Evolutionary conservation across 306 rosid species (phyloP).

Genomic region (Prinsepia uniflora): DNA sequence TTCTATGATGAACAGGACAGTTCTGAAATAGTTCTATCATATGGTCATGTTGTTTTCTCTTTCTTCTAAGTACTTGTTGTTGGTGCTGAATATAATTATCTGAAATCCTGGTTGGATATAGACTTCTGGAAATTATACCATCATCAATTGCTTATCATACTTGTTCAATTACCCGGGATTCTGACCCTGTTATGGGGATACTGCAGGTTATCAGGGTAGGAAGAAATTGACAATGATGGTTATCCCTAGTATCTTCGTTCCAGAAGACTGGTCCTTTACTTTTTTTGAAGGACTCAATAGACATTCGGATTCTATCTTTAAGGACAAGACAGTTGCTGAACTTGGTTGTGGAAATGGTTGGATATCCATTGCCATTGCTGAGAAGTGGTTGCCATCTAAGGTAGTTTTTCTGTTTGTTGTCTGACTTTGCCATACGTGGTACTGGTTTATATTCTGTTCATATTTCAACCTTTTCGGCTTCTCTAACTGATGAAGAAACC

Average conservation of each 20-base stretch:
- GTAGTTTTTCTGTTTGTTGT: constrained; percentile 23
- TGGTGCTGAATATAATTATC: neutral
- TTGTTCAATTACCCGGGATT: neutral
- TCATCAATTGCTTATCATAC: neutral
- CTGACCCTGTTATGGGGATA: constrained; percentile 6
- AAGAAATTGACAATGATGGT: constrained; percentile 89
- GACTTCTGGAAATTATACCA: neutral
- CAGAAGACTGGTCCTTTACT: constrained; percentile 96
- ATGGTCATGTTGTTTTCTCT: neutral
- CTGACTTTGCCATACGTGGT: neutral
- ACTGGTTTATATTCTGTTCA: neutral
- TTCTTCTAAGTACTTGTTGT: too few relatives aligned
- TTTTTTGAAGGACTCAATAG: constrained; percentile 89
- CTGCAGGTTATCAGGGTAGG: constrained; percentile 72
- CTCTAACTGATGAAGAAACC: neutral
- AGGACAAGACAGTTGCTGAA: constrained; percentile 75
- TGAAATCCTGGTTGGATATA: neutral
- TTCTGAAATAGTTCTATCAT: neutral
- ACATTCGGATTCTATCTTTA: constrained; percentile 78
- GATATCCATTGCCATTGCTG: constrained; percentile 97
- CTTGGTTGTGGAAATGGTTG: constrained; percentile 99
- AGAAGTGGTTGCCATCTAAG: constrained; percentile 89
- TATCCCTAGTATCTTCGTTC: constrained; percentile 90
- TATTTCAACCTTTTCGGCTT: neutral
- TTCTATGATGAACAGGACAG: neutral